Conservation (phyloP, 169 alveolate species). For the Eimeria maxima region DNA sequence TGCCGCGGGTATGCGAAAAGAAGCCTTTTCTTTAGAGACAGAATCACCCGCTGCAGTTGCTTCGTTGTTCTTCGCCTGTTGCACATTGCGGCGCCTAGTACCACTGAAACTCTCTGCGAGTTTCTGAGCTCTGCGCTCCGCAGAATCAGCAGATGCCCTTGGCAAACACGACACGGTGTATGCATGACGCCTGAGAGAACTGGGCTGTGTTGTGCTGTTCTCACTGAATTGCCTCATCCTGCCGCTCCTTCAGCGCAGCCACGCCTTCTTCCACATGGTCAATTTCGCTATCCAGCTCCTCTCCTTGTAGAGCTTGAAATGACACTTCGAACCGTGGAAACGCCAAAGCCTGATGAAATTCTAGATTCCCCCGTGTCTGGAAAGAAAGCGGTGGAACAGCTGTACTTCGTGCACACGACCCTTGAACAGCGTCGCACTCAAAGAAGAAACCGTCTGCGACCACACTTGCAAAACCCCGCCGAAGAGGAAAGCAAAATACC, state of each 20-base stretch:
- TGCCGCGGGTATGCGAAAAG: neutral
- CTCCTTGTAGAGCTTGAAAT: conserved; percentile 11
- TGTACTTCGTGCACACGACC: neutral
- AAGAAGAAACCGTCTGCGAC: neutral
- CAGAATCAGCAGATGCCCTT: conserved; percentile 25
- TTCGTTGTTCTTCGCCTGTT: neutral
- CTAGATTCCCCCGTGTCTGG: neutral
- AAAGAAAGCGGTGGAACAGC: neutral
- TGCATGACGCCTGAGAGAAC: neutral
- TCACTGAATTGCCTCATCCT: neutral
- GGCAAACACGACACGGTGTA: neutral
- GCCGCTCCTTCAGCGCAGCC: neutral
- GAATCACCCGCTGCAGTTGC: neutral
- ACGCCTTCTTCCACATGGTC: conserved; percentile 2
- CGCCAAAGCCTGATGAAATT: neutral
- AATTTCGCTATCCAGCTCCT: conserved; percentile 16
- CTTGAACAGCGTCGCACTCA: neutral
- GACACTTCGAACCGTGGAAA: neutral
- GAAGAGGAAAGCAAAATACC: neutral
- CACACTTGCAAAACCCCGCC: neutral
- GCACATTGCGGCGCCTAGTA: conserved; percentile 3
- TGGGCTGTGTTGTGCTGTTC: neutral
- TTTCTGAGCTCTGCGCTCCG: neutral
- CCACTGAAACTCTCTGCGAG: neutral
- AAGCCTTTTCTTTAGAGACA: neutral